Conservation (phyloP, 345 rosid genomes). For the Arabis hirsuta region DNA sequence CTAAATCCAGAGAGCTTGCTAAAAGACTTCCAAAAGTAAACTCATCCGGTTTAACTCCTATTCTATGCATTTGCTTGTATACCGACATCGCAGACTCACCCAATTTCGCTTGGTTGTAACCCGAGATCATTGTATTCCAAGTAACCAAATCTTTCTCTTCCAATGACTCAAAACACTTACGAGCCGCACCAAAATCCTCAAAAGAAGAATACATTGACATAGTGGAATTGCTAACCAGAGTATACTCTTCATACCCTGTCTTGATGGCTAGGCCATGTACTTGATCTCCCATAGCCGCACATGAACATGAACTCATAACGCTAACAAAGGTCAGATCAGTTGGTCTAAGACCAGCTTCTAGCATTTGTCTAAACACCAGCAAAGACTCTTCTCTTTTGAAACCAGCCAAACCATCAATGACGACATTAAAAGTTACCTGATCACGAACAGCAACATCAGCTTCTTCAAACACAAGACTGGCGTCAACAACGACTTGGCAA, state of each 20-base stretch:
- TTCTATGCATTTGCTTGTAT: slow-evolving; percentile 55
- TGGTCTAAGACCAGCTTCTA: slow-evolving; percentile 55
- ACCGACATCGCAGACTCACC: slow-evolving; percentile 49
- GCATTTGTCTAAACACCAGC: slow-evolving; percentile 54
- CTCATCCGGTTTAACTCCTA: slow-evolving; percentile 63
- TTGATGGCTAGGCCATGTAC: slow-evolving; percentile 58
- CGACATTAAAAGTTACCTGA: slow-evolving; percentile 70
- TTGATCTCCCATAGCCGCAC: slow-evolving; percentile 47
- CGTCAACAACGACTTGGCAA: slow-evolving; percentile 46
- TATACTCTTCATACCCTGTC: slow-evolving; percentile 58
- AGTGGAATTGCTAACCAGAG: slow-evolving; percentile 63
- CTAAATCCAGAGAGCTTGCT: slow-evolving; percentile 50
- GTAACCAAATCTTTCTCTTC: slow-evolving; percentile 68
- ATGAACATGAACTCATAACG: slow-evolving; percentile 56
- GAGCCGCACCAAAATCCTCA: slow-evolving; percentile 48
- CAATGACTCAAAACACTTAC: slow-evolving; percentile 52
- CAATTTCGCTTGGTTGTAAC: slow-evolving; percentile 55
- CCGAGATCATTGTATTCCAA: slow-evolving; percentile 79
- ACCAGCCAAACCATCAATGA: slow-evolving; percentile 64
- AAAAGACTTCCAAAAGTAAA: slow-evolving; percentile 78
- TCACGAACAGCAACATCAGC: slow-evolving; percentile 48
- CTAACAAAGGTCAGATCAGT: slow-evolving; percentile 65
- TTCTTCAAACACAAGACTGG: slow-evolving; percentile 55
- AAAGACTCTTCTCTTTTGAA: slow-evolving; percentile 52
- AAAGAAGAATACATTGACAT: slow-evolving; percentile 63